Base-by-base conservation (phyloP, 169 alveolate species). In the Babesia ovis region DNA sequence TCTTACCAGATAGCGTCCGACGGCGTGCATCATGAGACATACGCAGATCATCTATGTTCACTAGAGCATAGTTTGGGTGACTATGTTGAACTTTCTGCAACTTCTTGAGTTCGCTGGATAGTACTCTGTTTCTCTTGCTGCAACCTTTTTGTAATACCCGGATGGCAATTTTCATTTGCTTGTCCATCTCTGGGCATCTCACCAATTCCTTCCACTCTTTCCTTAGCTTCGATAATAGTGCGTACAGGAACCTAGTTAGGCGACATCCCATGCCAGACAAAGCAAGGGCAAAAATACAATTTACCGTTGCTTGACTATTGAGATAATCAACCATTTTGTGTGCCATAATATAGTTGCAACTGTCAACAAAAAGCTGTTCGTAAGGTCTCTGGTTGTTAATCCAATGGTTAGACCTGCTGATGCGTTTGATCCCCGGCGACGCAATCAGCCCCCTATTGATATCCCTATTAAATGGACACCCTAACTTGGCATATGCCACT, bases 291-390 rank as follows among this genome's bases (percentile, higher is more conserved):
- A 64, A 64, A 2, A 64, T 23, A 25, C 64, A 29, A 48, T 64
- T 64, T 12, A 64, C 74, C 4, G 74, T 48, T 1, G 74, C 59
- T 29, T 64, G 74, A 0, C 50, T 31, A 39, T 64, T 64, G 61
- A 64, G 18, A 4, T 46, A 0, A 3, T 25, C 22, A 8, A 45
- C 16, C 39, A 14, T 8, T 18, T 29, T 22, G 6, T 25, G 35
- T 43, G 46, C 1, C 51, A 48, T 48, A 1, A 64, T 45, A 1
- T 5, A 1, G 0, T 8, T 8, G 18, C 25, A 43, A 6, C 34
- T 50, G 0, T 34, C 25, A 16, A 31, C 34, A 25, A 45, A 48
- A 18, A 64, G 16, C n/a, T n/a, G 18, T 35, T 64, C 62, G n/a
- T 46, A 50, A 9, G 22, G 20, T 4, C 35, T n/a, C 34, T 46